Conservation (phyloP, 1,284 basidiomycete genomes). For the Schizophyllum amplum region DNA sequence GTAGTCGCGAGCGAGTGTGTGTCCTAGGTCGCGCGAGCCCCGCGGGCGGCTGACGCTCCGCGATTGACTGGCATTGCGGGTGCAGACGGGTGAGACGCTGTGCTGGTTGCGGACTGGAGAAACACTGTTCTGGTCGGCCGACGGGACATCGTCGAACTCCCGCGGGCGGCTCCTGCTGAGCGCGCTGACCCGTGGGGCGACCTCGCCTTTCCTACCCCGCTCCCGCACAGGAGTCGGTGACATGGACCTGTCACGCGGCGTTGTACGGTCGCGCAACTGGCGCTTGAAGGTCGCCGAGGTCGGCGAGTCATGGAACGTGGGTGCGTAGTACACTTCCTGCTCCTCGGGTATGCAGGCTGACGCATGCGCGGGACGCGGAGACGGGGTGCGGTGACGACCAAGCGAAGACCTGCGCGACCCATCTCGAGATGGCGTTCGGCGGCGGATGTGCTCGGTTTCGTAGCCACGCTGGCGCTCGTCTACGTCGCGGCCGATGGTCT, state of each 20-base stretch:
- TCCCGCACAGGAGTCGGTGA: neutral
- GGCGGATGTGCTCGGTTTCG: neutral
- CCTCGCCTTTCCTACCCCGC: neutral
- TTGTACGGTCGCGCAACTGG: neutral
- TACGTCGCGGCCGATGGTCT: neutral
- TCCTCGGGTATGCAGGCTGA: neutral
- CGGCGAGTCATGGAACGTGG: neutral
- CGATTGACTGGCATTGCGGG: neutral
- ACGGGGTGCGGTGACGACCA: neutral
- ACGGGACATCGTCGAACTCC: neutral
- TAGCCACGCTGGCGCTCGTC: neutral
- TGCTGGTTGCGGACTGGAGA: too few species aligned
- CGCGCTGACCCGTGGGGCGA: neutral
- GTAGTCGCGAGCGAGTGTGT: neutral
- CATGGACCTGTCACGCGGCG: neutral
- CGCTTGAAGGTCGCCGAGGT: neutral
- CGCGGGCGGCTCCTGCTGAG: neutral
- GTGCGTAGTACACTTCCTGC: neutral
- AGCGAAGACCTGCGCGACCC: neutral
- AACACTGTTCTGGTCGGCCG: too few species aligned
- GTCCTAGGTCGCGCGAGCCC: neutral
- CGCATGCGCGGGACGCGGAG: neutral
- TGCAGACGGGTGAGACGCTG: too few species aligned
- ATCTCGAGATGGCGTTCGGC: neutral
- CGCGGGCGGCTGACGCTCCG: neutral